A percentile compares a stretch with the other conserved stretches of the same genome.
Conservation (phyloP, 768 basidiomycete species). For the Mycena haematopus region DNA sequence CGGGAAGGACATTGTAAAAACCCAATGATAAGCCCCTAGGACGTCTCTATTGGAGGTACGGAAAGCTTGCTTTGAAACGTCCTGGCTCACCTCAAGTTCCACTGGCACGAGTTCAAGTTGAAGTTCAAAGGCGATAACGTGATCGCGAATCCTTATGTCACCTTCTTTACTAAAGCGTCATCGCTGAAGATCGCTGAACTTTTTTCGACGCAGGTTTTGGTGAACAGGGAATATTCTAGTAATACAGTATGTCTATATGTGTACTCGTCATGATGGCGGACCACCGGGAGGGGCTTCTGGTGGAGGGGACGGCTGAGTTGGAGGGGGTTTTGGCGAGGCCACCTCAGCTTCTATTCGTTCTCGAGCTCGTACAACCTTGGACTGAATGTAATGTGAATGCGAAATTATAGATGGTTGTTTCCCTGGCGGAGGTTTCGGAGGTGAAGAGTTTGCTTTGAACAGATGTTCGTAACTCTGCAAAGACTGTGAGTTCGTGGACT, state of each 20-base stretch:
- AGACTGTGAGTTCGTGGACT: not conserved
- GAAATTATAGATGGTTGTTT: conserved; percentile 50
- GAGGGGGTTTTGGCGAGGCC: conserved; percentile 5
- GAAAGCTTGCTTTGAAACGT: too few species aligned
- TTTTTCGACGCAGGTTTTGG: not conserved
- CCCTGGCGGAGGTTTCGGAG: conserved; percentile 53
- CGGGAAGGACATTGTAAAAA: conserved; percentile 43
- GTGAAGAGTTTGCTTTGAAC: conserved; percentile 83
- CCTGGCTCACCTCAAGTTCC: too few species aligned
- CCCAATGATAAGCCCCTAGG: too few species aligned
- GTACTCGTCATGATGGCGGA: conserved; percentile 10
- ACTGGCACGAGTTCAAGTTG: too few species aligned
- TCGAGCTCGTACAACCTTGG: conserved; percentile 93
- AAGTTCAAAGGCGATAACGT: conserved; percentile 9
- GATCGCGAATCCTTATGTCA: not conserved
- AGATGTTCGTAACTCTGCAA: conserved; percentile 89
- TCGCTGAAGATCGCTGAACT: not conserved
- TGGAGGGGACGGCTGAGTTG: conserved; percentile 16
- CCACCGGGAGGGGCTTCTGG: conserved; percentile 11
- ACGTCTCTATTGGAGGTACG: too few species aligned
- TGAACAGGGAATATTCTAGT: conserved; percentile 18
- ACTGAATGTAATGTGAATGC: conserved; percentile 93
- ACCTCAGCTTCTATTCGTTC: conserved; percentile 94
- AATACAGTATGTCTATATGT: conserved; percentile 19
- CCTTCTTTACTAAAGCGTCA: too few species aligned